A percentile compares a stretch with the other conserved stretches of the same genome.
Conservation (phyloP, 352 stramenopile genomes). For the Phytophthora citricola region DNA sequence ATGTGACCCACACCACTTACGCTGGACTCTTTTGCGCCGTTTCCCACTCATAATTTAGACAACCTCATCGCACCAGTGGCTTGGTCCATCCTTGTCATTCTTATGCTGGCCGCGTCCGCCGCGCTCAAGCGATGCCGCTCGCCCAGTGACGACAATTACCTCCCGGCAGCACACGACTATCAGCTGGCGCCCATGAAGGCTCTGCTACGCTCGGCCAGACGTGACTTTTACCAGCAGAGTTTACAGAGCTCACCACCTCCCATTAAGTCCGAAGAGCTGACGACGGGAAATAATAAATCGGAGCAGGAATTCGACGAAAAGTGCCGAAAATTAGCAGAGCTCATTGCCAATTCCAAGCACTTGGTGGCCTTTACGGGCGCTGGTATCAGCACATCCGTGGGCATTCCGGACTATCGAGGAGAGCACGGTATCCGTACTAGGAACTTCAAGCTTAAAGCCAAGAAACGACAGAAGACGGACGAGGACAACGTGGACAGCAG, state of each 20-base stretch:
- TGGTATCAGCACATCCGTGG: constrained; percentile 81
- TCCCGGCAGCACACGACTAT: constrained; percentile 35
- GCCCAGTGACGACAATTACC: constrained; percentile 31
- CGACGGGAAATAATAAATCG: constrained; percentile 7
- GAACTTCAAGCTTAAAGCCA: constrained; percentile 40
- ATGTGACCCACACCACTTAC: constrained; percentile 22
- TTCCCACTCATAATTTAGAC: constrained; percentile 8
- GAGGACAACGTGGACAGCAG: constrained; percentile 25
- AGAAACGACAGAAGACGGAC: constrained; percentile 34
- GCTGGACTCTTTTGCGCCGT: constrained; percentile 13
- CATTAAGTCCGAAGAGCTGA: constrained; percentile 19
- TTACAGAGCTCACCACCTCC: constrained; percentile 12
- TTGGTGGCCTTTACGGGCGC: constrained; percentile 85
- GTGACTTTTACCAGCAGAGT: constrained; percentile 33
- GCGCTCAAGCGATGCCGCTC: constrained; percentile 51
- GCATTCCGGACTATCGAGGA: constrained; percentile 84
- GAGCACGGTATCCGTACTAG: constrained; percentile 82
- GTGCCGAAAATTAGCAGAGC: constrained; percentile 60
- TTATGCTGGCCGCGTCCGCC: constrained; percentile 33
- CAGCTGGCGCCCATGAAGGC: constrained; percentile 37
- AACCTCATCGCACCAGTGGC: background rate
- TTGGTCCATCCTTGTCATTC: background rate
- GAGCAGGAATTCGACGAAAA: constrained; percentile 53
- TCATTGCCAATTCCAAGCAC: constrained; percentile 69
- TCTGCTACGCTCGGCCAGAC: constrained; percentile 29